These are phyloP conservation scores for Penicillium rolfsii DNA, from an alignment of 2,329 filamentous ascomycete genomes.

Conservation along the genomic window DNA sequence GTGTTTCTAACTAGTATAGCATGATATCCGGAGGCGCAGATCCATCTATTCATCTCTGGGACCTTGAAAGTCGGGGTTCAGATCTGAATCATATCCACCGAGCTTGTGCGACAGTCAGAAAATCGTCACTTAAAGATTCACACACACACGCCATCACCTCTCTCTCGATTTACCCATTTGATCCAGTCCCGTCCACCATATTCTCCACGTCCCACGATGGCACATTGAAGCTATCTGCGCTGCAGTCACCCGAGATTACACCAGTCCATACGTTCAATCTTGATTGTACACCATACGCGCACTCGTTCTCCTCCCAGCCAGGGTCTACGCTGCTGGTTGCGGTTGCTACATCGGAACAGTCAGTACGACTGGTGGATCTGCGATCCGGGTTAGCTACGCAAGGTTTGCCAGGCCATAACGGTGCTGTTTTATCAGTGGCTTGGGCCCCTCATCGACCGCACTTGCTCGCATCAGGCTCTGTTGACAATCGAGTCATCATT, in stretches of 20 bases:
- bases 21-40: slow-evolving; percentile 85
- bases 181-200: slow-evolving; percentile 51
- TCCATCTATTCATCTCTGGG: slow-evolving; percentile 82
- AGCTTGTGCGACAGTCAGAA: slow-evolving; percentile 54
- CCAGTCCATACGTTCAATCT: slow-evolving; percentile 52
- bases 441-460: slow-evolving; percentile 85
- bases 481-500: slow-evolving; percentile 78
- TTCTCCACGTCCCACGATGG: slow-evolving; percentile 52
- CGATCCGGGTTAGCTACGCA: slow-evolving; percentile 78
- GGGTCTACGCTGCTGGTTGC: slow-evolving; percentile 77
- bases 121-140: slow-evolving; percentile 41
- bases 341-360: slow-evolving; percentile 82
- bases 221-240: slow-evolving; percentile 49
- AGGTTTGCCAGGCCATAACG: slow-evolving; percentile 68
- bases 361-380: slow-evolving; percentile 82
- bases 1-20: slow-evolving; percentile 47
- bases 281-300: slow-evolving; percentile 57
- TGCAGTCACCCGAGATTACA: slow-evolving; percentile 44
- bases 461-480: slow-evolving; percentile 79
- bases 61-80: slow-evolving; percentile 67
- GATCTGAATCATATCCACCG: slow-evolving; percentile 55
- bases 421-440: slow-evolving; percentile 67
- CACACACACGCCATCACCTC: slow-evolving; percentile 53
- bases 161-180: slow-evolving; percentile 53
- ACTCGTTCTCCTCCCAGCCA: slow-evolving; percentile 69